Evolutionary conservation across 2,329 filamentous ascomycete species (phyloP).

Genomic region (Pseudodiploospora longispora): DNA sequence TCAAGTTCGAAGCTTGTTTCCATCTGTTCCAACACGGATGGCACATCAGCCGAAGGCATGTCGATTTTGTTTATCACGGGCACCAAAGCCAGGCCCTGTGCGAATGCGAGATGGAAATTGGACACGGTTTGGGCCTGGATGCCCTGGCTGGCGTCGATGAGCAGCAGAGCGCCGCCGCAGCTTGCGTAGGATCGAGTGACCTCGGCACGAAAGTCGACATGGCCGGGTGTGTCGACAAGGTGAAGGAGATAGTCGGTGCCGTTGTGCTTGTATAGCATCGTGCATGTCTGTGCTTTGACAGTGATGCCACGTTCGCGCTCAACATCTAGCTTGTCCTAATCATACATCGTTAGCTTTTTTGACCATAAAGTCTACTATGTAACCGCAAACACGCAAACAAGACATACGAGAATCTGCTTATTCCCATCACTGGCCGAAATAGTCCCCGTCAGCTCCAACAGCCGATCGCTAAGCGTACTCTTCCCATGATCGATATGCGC

Average conservation of each 20-base stretch:
- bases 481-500: constrained; percentile 99
- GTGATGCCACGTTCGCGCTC: constrained; percentile 95
- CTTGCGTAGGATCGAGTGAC: constrained; percentile 93
- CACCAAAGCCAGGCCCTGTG: constrained; percentile 77
- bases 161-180: constrained; percentile 82
- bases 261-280: constrained; percentile 86
- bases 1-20: constrained; percentile 81
- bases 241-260: constrained; percentile 89
- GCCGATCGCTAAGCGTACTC: constrained; percentile 84
- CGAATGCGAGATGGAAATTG: constrained; percentile 96
- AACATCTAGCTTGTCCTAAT: constrained; percentile 82
- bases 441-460: constrained; percentile 90
- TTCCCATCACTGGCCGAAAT: constrained; percentile 74
- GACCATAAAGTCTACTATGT: too few relatives aligned
- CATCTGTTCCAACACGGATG: constrained; percentile 79
- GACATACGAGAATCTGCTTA: constrained; percentile 70
- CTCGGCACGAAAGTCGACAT: constrained; percentile 96
- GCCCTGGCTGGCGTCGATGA: constrained; percentile 94
- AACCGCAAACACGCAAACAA: too few relatives aligned
- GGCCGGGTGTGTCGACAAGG: constrained; percentile 91
- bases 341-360: not conserved
- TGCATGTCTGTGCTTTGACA: constrained; percentile 97
- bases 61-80: constrained; percentile 98
- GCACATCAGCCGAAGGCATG: constrained; percentile 79
- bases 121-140: constrained; percentile 97